These are phyloP conservation scores for Calonectria leucothoes DNA, from an alignment of 2,329 filamentous ascomycete genomes.

Conservation along the genomic window DNA sequence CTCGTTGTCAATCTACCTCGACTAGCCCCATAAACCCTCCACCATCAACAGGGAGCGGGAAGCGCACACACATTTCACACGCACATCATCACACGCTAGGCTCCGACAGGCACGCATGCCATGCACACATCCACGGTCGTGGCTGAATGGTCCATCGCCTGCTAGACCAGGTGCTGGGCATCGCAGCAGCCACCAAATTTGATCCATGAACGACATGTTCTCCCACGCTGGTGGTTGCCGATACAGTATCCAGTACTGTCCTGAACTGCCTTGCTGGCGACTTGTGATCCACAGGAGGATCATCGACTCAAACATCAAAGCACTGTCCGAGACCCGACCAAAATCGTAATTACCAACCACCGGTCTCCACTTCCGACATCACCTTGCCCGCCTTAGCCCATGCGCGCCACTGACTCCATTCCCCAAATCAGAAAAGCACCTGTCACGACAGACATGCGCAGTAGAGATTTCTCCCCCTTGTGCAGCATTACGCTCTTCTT, in stretches of 20 bases:
- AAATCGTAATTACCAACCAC: background rate
- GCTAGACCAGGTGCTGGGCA: conserved; percentile 8
- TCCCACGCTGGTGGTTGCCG: background rate
- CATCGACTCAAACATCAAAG: conserved; percentile 12
- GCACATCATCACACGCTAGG: conserved; percentile 15
- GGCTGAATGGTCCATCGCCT: conserved; percentile 4
- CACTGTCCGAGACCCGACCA: conserved; percentile 9
- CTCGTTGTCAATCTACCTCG: background rate
- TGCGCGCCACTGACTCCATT: conserved; percentile 6
- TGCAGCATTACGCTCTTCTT: background rate
- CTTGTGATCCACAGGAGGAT: conserved; percentile 11
- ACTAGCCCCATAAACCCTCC: conserved; percentile 11
- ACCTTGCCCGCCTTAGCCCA: background rate
- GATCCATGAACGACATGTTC: background rate
- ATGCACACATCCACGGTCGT: conserved; percentile 22
- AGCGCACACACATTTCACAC: conserved; percentile 37
- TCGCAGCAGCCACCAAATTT: conserved; percentile 8
- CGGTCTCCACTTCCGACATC: conserved; percentile 5
- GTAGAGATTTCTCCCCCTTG: background rate
- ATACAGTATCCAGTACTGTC: background rate
- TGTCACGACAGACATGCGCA: background rate
- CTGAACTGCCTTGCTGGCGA: background rate
- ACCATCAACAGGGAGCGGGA: conserved; percentile 43
- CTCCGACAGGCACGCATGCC: conserved; percentile 9
- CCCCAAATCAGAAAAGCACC: background rate